Percentiles rank a stretch among this genome's conserved stretches.
Evolutionary conservation across 345 rosid genomes (phyloP).

Genomic region (Eucalyptus polybractea): DNA sequence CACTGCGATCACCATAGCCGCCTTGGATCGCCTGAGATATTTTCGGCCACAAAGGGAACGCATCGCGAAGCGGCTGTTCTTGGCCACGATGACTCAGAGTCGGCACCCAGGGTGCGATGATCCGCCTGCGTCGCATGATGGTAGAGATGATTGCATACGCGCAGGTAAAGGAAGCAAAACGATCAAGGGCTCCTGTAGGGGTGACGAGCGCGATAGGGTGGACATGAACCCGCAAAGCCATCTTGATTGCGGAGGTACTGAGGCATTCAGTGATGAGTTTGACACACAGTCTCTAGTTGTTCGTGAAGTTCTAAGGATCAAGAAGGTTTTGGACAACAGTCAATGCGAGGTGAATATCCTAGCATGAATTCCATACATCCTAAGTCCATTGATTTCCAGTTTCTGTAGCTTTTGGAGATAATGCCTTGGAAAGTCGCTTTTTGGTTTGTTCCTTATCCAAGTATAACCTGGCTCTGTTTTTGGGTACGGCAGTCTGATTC

Average conservation of each 20-base stretch:
- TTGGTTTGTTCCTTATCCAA: not conserved
- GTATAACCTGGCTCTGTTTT: not conserved
- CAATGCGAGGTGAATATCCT: not conserved
- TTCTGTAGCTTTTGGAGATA: not conserved
- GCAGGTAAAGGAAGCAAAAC: slow-evolving; percentile 46
- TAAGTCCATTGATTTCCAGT: not conserved
- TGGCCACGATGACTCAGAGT: slow-evolving; percentile 16
- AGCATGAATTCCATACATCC: not conserved
- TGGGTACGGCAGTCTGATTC: not conserved
- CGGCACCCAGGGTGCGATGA: not conserved
- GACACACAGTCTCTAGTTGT: not conserved
- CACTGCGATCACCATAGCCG: slow-evolving; percentile 60
- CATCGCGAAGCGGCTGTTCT: slow-evolving; percentile 58
- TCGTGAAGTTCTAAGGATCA: not conserved
- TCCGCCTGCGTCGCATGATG: not conserved
- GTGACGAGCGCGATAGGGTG: slow-evolving; percentile 4
- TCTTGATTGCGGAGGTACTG: slow-evolving; percentile 6
- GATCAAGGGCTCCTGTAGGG: slow-evolving; percentile 14
- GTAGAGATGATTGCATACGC: slow-evolving; percentile 1
- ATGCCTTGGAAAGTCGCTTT: not conserved
- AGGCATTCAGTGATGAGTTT: not conserved
- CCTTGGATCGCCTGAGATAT: slow-evolving; percentile 51
- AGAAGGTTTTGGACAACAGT: not conserved
- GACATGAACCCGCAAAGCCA: slow-evolving; percentile 14
- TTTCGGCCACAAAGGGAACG: slow-evolving; percentile 40